Conservation (phyloP, 2,329 filamentous ascomycete genomes). For the Fusarium graminum region DNA sequence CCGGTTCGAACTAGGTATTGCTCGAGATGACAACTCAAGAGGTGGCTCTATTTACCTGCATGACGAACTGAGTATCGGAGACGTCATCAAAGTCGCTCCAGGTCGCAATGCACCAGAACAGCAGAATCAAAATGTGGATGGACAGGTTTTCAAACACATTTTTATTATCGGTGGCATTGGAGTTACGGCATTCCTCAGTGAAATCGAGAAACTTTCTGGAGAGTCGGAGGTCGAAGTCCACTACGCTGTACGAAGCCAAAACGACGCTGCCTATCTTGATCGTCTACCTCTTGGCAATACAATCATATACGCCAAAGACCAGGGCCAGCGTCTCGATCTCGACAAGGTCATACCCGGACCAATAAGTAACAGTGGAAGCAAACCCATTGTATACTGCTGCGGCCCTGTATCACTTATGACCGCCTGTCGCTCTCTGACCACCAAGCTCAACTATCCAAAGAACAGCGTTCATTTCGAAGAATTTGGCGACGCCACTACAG, state of each 20-base stretch:
- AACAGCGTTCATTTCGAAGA: slow-evolving; percentile 23
- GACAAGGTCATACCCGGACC: background rate
- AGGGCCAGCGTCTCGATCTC: slow-evolving; percentile 10
- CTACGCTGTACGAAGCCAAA: slow-evolving; percentile 24
- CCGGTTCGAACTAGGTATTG: slow-evolving; percentile 20
- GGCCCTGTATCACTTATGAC: slow-evolving; percentile 17
- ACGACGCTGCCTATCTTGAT: slow-evolving; percentile 18
- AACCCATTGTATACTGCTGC: slow-evolving; percentile 18
- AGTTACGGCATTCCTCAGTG: slow-evolving; percentile 18
- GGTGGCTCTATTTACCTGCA: slow-evolving; percentile 31
- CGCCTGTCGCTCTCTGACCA: background rate
- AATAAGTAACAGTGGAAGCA: background rate
- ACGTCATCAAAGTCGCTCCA: slow-evolving; percentile 20
- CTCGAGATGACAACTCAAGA: slow-evolving; percentile 20
- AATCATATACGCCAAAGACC: slow-evolving; percentile 20
- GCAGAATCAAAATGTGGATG: too few species aligned
- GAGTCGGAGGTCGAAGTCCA: slow-evolving; percentile 8
- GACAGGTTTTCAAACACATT: background rate
- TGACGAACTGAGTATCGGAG: slow-evolving; percentile 1
- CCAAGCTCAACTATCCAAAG: slow-evolving; percentile 5
- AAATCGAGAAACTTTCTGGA: slow-evolving; percentile 2
- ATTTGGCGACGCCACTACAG: slow-evolving; percentile 22
- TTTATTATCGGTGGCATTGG: slow-evolving; percentile 33
- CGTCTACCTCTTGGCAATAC: slow-evolving; percentile 7
- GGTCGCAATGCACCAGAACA: background rate